phyloP scores from a whole-genome alignment of 352 stramenopile species.

The Phytophthora hybrid region DNA sequence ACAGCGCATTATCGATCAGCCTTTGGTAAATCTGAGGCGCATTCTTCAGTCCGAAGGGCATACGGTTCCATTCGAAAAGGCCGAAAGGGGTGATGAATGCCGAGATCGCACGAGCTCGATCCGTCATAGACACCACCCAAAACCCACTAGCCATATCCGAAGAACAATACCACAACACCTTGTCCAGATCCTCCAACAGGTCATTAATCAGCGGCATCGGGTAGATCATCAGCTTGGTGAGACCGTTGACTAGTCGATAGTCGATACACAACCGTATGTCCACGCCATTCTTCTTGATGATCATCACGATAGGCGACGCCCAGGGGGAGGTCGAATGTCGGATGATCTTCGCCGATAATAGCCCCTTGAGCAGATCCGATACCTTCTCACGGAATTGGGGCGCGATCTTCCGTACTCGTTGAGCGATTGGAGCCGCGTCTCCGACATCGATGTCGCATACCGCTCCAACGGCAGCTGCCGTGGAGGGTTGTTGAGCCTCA shows the following conservation, averaged over 20 bases:
- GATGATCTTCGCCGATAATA: background rate
- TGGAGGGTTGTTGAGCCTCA: too few relatives aligned
- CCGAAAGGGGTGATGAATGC: too few relatives aligned
- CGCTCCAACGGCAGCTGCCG: background rate
- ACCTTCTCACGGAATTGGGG: too few relatives aligned
- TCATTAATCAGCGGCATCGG: background rate
- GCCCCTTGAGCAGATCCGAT: background rate
- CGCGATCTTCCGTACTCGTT: background rate
- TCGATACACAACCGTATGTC: background rate
- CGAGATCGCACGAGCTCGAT: too few relatives aligned
- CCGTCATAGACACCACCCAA: too few relatives aligned
- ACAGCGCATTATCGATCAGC: background rate
- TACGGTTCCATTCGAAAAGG: too few relatives aligned
- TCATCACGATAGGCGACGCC: background rate
- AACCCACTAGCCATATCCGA: background rate
- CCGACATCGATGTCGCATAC: background rate
- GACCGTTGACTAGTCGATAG: background rate
- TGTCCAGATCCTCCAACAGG: background rate
- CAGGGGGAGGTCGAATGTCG: background rate
- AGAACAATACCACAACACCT: background rate
- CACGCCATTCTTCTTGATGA: background rate
- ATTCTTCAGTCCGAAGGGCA: too few relatives aligned
- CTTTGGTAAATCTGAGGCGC: background rate
- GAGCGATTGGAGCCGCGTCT: background rate
- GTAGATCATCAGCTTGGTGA: background rate